Evolutionary conservation across 1,284 basidiomycete species (phyloP), one percentile per base, ranked within the genome.

Genomic region (Cutaneotrichosporon spelunceum): DNA sequence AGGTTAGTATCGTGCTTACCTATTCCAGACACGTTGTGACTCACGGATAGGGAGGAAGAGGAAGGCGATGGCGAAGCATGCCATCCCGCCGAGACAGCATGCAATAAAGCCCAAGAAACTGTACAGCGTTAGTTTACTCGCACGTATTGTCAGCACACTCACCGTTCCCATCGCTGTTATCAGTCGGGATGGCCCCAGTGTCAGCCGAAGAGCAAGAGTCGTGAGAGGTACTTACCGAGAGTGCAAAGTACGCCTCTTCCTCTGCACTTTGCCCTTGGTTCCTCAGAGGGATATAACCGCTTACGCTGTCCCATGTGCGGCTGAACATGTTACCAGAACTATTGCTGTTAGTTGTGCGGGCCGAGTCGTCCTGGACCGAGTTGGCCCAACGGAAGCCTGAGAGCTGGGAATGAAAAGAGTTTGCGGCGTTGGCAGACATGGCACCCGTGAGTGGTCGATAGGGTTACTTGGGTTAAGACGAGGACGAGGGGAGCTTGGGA

Each of bases 21-120:
- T 0, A 13, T 10, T 52, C 10, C 10, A 14, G 30, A 19, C 14
- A 21, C 4, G 42, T 23, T 2, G 27, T 14, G 23, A 70, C 74
- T 66, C 59, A 78, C 78, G 82, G 57, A 93, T 78, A 4, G 94
- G 93, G 24, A 96, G 82, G 16, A 91, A 93, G 64, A 98, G 76
- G 82, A 99, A 99, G 16, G 93, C 87, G 57, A 99, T 89, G 65
- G 92, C 87, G 83, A 99, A 99, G 81, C 95, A 99, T 1, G 94
- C 89, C 44, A 87, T 87, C 6, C 93, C 93, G 11, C 95, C 95
- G 21, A 90, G 80, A 53, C 95, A 81, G 74, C 94, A 98, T 27
- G 86, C 89, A 57, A 91, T 85, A 77, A 99, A 99, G n/a, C 93
- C 95, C 9, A 98, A 81, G 69, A 99, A 83, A 69, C 91, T 93